These are phyloP conservation scores for Aspergillus egyptiacus DNA, from an alignment of 495 filamentous ascomycete species.

Conservation along the genomic window DNA sequence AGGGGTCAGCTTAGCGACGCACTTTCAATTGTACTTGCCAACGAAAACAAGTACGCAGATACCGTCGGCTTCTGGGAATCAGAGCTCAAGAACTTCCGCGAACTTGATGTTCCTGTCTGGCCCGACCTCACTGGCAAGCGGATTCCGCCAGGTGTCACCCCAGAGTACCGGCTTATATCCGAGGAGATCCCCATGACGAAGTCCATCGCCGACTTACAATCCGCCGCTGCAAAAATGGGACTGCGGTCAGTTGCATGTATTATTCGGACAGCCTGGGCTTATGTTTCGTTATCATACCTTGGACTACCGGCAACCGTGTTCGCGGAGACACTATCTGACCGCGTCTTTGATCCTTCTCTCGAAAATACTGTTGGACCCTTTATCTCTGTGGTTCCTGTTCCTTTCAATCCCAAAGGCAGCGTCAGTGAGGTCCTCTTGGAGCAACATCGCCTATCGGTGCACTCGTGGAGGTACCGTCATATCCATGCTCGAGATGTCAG, in stretches of 20 bases:
- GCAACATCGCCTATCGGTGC: conserved; percentile 22
- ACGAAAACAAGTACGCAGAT: conserved; percentile 10
- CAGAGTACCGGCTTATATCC: conserved; percentile 13
- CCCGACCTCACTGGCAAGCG: conserved; percentile 26
- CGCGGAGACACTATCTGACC: conserved; percentile 31
- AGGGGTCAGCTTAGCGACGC: conserved; percentile 25
- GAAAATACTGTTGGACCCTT: conserved; percentile 28
- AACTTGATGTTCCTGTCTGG: conserved; percentile 24
- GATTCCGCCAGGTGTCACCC: conserved; percentile 12
- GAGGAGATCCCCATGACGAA: conserved; percentile 15
- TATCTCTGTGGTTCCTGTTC: conserved; percentile 29
- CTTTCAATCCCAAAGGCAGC: conserved; percentile 22
- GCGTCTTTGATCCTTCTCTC: conserved; percentile 21
- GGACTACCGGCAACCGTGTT: conserved; percentile 28
- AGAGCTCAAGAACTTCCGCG: conserved; percentile 16
- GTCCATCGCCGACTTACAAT: conserved; percentile 16
- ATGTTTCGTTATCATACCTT: conserved; percentile 27
- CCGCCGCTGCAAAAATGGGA: conserved; percentile 20
- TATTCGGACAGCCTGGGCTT: conserved; percentile 27
- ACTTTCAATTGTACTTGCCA: conserved; percentile 19
- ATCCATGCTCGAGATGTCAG: conserved; percentile 28
- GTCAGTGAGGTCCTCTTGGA: conserved; percentile 17
- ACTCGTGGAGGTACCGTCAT: conserved; percentile 21
- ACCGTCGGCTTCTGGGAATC: conserved; percentile 24
- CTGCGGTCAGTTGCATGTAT: conserved; percentile 28